Conservation (phyloP, 2,329 filamentous ascomycete genomes). For the Botrytis fragariae region DNA sequence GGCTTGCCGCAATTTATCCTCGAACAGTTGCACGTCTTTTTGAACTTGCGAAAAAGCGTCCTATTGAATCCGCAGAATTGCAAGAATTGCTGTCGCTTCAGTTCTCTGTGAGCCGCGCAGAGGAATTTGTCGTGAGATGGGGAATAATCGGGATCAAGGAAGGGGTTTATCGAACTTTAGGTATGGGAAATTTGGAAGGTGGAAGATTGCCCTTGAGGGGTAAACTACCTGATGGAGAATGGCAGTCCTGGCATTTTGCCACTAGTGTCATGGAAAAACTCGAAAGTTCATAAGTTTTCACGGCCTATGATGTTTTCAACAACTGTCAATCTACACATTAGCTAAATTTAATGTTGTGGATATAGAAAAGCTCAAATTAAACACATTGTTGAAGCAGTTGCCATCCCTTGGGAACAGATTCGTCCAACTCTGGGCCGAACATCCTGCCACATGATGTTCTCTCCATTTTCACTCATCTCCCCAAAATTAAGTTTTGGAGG, state of each 20-base stretch:
- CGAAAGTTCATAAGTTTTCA: neutral
- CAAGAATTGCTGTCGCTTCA: slow-evolving; percentile 50
- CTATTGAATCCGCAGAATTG: slow-evolving; percentile 42
- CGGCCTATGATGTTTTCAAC: neutral
- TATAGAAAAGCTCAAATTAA: neutral
- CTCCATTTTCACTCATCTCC: neutral
- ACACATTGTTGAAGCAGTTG: neutral
- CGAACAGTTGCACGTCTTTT: slow-evolving; percentile 56
- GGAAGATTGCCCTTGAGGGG: slow-evolving; percentile 56
- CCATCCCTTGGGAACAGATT: neutral
- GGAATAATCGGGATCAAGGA: slow-evolving; percentile 60
- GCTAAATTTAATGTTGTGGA: neutral
- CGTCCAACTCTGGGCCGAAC: neutral
- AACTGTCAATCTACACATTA: neutral
- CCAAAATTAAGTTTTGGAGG: neutral
- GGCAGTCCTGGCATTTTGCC: slow-evolving; percentile 31
- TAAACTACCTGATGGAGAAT: slow-evolving; percentile 53
- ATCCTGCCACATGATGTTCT: neutral
- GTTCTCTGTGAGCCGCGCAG: slow-evolving; percentile 56
- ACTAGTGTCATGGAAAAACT: neutral
- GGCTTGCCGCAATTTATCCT: slow-evolving; percentile 62
- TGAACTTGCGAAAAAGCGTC: slow-evolving; percentile 44
- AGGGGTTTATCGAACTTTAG: slow-evolving; percentile 53
- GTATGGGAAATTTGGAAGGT: slow-evolving; percentile 55
- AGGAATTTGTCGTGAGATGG: slow-evolving; percentile 57